These are phyloP conservation scores for Chrysosphaeria jannelii DNA, from an alignment of 2,329 filamentous ascomycete genomes.

Conservation along the genomic window DNA sequence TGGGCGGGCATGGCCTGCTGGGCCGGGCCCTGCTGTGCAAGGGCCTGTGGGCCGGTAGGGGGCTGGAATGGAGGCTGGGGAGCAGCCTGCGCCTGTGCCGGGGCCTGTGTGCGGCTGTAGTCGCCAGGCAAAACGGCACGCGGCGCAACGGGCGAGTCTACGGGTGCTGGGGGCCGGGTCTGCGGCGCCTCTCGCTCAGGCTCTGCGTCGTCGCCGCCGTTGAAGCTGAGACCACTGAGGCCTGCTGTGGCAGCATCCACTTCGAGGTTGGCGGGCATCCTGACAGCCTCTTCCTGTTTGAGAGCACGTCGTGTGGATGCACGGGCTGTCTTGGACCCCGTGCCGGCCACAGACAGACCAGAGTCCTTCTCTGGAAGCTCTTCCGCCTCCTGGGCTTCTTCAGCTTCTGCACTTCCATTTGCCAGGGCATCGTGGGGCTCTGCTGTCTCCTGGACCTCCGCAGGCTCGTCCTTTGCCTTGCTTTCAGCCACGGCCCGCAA, in stretches of 20 bases:
- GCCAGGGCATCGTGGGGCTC: too few species aligned
- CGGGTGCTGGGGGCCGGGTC: conserved; percentile 74
- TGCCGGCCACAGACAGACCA: too few species aligned
- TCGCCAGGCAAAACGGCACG: conserved; percentile 49
- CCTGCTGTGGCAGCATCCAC: conserved; percentile 82
- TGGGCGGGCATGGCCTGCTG: conserved; percentile 6
- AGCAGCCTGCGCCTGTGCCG: not conserved
- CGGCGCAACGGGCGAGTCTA: conserved; percentile 70
- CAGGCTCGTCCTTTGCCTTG: too few species aligned
- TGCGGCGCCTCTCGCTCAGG: conserved; percentile 86
- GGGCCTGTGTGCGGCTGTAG: not conserved
- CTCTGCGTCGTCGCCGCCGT: conserved; percentile 64
- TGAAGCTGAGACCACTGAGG: conserved; percentile 83
- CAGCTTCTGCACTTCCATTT: too few species aligned
- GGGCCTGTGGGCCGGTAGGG: too few species aligned
- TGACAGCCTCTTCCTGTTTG: conserved; percentile 89
- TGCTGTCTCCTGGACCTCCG: too few species aligned
- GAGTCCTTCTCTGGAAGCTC: too few species aligned
- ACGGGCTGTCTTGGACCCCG: too few species aligned
- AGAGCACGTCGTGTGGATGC: conserved; percentile 64
- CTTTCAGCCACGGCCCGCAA: too few species aligned
- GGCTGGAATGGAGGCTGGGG: too few species aligned
- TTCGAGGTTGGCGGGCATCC: conserved; percentile 91
- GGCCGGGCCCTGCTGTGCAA: conserved; percentile 9
- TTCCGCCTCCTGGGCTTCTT: too few species aligned